Evolutionary conservation across 768 basidiomycete species (phyloP), one percentile per base, ranked within the genome.

Genomic region (Leccinum rimulosum): DNA sequence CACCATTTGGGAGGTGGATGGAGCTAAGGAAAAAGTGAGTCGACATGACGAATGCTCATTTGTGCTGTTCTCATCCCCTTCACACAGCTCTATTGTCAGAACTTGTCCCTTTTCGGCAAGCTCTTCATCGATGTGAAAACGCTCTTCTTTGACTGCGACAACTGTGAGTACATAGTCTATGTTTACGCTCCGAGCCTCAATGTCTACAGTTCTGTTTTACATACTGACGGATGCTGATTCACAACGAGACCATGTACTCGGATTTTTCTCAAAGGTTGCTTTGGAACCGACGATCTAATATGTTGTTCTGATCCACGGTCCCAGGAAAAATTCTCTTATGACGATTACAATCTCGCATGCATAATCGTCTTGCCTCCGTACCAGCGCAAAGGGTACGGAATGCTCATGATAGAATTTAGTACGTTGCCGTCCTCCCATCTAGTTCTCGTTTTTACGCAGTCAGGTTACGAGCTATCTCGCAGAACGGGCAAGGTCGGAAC

Each of bases 111-210:
- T 7, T 98, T 98, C 68, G 96, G 95, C 31, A 98, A 98, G 74
- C 79, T 98, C n/a, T 98, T 99, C 73, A 98, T 98, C 68, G 97
- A 98, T 67, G 89, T 95, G 62, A 99, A 99, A 75, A 96, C 95
- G 11, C 76, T 95, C 15, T 95, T 92, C 74, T 96, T 93, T 68
- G 93, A 95, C 67, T 86, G 85, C 59, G 90, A 93, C 64, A 91
- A 89, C 66, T 92, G 93, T 91, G 63, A 61, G 89, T 66, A 3
- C 12, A 19, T 28, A n/a, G 4, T 4, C 33, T 22, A 30, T 58
- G 25, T 52, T 11, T 14, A 8, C 45, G 19, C 15, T 28, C 12
- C 36, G 4, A 19, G 2, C 6, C 55, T 58, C 17, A 56, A 27
- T 6, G 15, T 51, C 8, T 59, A 50, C 35, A 67, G 92, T 98